Evolutionary conservation across 345 rosid genomes (phyloP).

Genomic region (Raphanus sativus): DNA sequence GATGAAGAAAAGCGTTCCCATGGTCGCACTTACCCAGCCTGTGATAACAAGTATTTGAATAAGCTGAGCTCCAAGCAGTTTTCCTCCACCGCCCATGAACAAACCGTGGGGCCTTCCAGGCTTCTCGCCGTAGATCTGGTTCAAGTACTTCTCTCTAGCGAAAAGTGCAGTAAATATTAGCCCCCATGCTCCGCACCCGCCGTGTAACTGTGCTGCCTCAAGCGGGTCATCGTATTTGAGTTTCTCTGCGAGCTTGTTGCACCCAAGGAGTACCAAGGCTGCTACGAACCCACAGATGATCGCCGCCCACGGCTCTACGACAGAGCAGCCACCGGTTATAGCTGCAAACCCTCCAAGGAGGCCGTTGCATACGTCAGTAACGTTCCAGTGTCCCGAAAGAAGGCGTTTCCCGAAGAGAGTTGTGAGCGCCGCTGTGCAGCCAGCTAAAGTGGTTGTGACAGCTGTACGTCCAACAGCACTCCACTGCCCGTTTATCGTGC

Average conservation of each 20-base stretch:
- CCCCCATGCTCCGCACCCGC: slow-evolving; percentile 85
- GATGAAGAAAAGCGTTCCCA: slow-evolving; percentile 62
- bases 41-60: slow-evolving; percentile 53
- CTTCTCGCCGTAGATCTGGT: slow-evolving; percentile 49
- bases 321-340: not conserved
- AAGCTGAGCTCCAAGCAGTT: slow-evolving; percentile 64
- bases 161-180: slow-evolving; percentile 69
- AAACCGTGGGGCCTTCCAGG: slow-evolving; percentile 50
- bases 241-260: not conserved
- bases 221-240: slow-evolving; percentile 59
- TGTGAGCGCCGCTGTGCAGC: not conserved
- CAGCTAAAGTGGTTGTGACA: not conserved
- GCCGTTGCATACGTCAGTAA: not conserved
- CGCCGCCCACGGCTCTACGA: not conserved
- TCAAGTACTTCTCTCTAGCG: slow-evolving; percentile 48
- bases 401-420: not conserved
- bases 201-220: slow-evolving; percentile 77
- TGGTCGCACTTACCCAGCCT: slow-evolving; percentile 72
- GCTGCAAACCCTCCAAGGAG: not conserved
- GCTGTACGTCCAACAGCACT: not conserved
- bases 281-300: not conserved
- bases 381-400: not conserved
- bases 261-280: not conserved
- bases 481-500: not conserved
- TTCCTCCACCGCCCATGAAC: slow-evolving; percentile 78